Conservation (phyloP, 176 grass and related monocot species). For the Zoysia pacifica region DNA sequence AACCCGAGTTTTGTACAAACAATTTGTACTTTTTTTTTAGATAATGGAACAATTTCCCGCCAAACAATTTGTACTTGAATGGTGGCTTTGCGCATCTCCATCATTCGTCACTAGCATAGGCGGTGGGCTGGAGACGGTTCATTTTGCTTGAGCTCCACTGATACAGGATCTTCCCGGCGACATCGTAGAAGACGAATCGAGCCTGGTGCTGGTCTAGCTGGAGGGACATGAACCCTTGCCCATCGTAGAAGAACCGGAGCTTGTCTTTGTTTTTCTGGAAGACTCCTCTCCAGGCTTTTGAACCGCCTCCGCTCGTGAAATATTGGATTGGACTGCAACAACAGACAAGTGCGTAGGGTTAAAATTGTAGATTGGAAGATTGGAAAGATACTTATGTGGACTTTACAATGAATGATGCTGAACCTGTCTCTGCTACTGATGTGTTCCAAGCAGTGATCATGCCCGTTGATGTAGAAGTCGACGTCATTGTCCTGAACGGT, state of each 20-base stretch:
- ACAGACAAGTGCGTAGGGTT: not conserved
- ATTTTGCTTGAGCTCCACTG: constrained; percentile 43
- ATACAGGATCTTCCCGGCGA: constrained; percentile 55
- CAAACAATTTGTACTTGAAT: too few species aligned
- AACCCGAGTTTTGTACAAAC: too few species aligned
- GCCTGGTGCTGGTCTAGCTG: constrained; percentile 48
- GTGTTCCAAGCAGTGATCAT: constrained; percentile 94
- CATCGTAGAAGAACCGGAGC: constrained; percentile 80
- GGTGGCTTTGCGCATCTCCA: not conserved
- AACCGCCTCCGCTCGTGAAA: constrained; percentile 88
- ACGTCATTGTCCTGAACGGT: constrained; percentile 49
- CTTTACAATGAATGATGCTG: not conserved
- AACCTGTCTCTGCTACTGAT: constrained; percentile 91
- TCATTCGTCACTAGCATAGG: constrained; percentile 37
- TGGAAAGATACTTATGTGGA: not conserved
- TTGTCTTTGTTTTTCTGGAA: constrained; percentile 54
- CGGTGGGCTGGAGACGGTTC: constrained; percentile 19
- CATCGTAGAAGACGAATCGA: constrained; percentile 65
- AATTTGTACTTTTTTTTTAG: too few species aligned
- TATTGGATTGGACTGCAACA: constrained; percentile 72
- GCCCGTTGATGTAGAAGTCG: constrained; percentile 83
- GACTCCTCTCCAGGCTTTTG: constrained; percentile 82
- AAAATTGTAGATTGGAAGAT: not conserved
- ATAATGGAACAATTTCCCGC: too few species aligned
- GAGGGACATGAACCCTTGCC: constrained; percentile 96